Conservation (phyloP, 768 basidiomycete genomes). For the Floccularia luteovirens region DNA sequence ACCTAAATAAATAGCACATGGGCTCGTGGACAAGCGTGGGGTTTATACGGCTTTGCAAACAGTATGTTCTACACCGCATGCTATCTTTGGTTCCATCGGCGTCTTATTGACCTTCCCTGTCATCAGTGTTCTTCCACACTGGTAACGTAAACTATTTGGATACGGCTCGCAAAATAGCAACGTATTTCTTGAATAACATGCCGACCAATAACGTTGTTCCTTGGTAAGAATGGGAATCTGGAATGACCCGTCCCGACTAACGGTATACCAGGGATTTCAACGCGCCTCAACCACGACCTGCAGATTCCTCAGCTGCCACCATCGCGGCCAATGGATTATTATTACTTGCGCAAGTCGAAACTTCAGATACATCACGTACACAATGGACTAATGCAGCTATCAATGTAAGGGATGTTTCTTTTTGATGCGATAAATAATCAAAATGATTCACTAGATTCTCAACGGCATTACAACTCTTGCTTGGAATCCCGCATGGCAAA, state of each 20-base stretch:
- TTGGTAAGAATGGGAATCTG: slow-evolving; percentile 33
- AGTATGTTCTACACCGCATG: slow-evolving; percentile 49
- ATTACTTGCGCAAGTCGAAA: slow-evolving; percentile 40
- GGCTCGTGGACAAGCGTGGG: slow-evolving; percentile 72
- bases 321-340: slow-evolving; percentile 55
- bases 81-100: too few relatives aligned
- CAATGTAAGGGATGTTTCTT: slow-evolving; percentile 21
- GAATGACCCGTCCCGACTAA: slow-evolving; percentile 3
- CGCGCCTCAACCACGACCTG: slow-evolving; percentile 51
- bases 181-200: slow-evolving; percentile 51
- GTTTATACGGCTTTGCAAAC: slow-evolving; percentile 60
- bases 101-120: too few relatives aligned
- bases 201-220: slow-evolving; percentile 60
- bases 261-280: slow-evolving; percentile 56
- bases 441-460: slow-evolving; percentile 27
- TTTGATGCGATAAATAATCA: slow-evolving; percentile 1
- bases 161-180: slow-evolving; percentile 53
- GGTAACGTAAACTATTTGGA: slow-evolving; percentile 40
- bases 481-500: slow-evolving; percentile 57
- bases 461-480: slow-evolving; percentile 39
- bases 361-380: slow-evolving; percentile 19
- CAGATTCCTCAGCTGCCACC: slow-evolving; percentile 66
- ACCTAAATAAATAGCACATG: too few relatives aligned
- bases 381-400: slow-evolving; percentile 44
- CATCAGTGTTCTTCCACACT: slow-evolving; percentile 53